Evolutionary conservation across 257 asterid species (phyloP), one percentile per base, ranked within the genome.

Genomic region (Haberlea rhodopensis): DNA sequence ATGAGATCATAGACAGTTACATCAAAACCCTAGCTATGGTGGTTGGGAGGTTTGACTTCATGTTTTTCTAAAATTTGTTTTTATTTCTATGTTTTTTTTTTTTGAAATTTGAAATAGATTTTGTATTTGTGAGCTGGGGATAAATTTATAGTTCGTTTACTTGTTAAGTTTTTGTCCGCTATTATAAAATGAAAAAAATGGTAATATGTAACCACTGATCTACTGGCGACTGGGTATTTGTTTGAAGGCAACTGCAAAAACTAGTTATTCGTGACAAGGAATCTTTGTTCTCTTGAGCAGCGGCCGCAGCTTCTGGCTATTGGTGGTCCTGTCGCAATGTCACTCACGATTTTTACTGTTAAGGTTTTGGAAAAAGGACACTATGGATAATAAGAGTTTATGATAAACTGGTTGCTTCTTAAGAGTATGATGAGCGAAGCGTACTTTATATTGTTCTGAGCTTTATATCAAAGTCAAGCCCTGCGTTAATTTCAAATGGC

Each of bases 1-100:
- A 92, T 63, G 92, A 90, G 2, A 90, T 90, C 9, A 87, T 86
- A 25, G 89, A 81, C 32, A 62, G 82, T 25, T 94, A 94, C 51
- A 87, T 90, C 81, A 86, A 86, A 65, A 86, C 88, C 6, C 84
- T 94, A 2, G 95, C 97, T 60, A 37, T 25, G 40, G 79, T 94
- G 9, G 72, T 94, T 4, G 99, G 96, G 65, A 94, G 99, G 99
- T 92, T 22, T 24, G 73, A 40, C 48, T 40, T 40, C 48, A 2
- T 40, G 48, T 13, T 34, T 34, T 34, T 13, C 48, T 13, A n/a
- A 4, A 40, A 13, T 11, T 40, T 40, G 13, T 40, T 40, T 40
- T 31, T 10, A 0, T n/a, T 10, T 34, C 5, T 34, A 0, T n/a
- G 22, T 31, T 25, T 5, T 9, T 67, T 48, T 18, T 20, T 40